Base-by-base conservation (phyloP, 345 rosid species). In the Noccaea bulbosa region DNA sequence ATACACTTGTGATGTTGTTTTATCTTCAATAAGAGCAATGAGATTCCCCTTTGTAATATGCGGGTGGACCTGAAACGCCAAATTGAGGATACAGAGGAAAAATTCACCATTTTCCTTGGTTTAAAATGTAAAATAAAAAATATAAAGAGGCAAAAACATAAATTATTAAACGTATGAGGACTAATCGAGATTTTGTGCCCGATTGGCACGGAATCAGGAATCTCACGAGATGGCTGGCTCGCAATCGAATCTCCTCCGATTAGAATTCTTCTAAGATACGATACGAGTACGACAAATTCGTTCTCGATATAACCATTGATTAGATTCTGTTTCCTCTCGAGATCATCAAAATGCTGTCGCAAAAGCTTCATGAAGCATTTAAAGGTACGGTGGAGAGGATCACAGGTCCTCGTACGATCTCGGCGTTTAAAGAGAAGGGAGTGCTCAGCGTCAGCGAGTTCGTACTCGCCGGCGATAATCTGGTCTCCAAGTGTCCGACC, bases 371-470 rank as follows among this genome's bases (percentile, higher is more conserved):
- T 37, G 97, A 85, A 68, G 95, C 92, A 52, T 88, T 84, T 81
- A 92, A 89, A 75, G 99, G 99, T 41, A 92, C 98, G 10, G 93
- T 92, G 14, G 98, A 92, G 86, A 86, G 87, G 58, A 85, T 92
- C 47, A 92, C 99, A 39, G 89, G 93, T 41, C 96, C 87, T 0
- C 93, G 99, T 67, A 94, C 96, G 20, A 89, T 88, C 75, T 87
- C 99, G 27, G 99, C 98, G 62, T 95, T 95, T 65, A 95, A 90
- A 76, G 99, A 89, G 81, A 92, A 95, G 78, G 98, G 99, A 62
- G 99, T 95, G 20, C 94, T 94, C 58, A 89, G 98, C 81, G 98
- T 92, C 80, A 71, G 75, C 81, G 99, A 94, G 74, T 91, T 94
- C 74, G 61, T 88, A 51, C 78, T 91, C 61, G 98, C 98, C 62